phyloP scores from a whole-genome alignment of 768 basidiomycete genomes.

The Leccinum imitatum region DNA sequence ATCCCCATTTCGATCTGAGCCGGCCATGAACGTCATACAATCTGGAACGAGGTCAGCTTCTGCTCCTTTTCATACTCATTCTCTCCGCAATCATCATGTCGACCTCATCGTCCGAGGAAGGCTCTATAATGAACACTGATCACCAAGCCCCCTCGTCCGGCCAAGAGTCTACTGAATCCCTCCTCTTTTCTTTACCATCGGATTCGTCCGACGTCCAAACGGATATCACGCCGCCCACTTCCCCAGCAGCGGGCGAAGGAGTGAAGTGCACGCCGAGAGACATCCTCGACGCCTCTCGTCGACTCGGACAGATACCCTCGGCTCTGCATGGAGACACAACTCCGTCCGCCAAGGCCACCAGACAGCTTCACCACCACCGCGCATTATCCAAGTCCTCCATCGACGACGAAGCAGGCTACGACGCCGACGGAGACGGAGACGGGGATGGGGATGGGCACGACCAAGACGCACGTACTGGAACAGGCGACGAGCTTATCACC shows the following conservation, averaged over 20 bases:
- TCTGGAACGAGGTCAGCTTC: slow-evolving; percentile 6
- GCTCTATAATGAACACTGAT: not conserved
- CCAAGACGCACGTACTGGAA: not conserved
- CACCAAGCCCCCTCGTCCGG: slow-evolving; percentile 7
- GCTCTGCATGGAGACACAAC: not conserved
- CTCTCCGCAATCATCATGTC: slow-evolving; percentile 5
- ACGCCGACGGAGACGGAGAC: slow-evolving; percentile 21
- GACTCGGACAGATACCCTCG: slow-evolving; percentile 8
- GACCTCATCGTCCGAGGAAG: slow-evolving; percentile 14
- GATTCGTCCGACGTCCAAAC: slow-evolving; percentile 19
- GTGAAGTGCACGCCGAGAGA: slow-evolving; percentile 9
- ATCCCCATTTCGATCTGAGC: slow-evolving; percentile 16
- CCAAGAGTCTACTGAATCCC: slow-evolving; percentile 12
- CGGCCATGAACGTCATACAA: slow-evolving; percentile 2
- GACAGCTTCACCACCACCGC: not conserved
- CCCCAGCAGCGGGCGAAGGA: slow-evolving; percentile 16
- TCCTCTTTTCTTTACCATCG: slow-evolving; percentile 11
- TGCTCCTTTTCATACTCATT: slow-evolving; percentile 1
- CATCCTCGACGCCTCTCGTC: slow-evolving; percentile 14
- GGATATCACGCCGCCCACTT: slow-evolving; percentile 21
- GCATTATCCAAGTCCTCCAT: not conserved
- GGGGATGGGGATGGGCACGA: not conserved
- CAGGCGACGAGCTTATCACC: not conserved
- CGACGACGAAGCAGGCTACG: slow-evolving; percentile 27
- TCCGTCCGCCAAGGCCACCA: slow-evolving; percentile 3